A percentile compares a stretch with the other conserved stretches of the same genome.
These are phyloP conservation scores for Porcisia deanei DNA, from an alignment of 208 protist genomes.

Conservation along the genomic window DNA sequence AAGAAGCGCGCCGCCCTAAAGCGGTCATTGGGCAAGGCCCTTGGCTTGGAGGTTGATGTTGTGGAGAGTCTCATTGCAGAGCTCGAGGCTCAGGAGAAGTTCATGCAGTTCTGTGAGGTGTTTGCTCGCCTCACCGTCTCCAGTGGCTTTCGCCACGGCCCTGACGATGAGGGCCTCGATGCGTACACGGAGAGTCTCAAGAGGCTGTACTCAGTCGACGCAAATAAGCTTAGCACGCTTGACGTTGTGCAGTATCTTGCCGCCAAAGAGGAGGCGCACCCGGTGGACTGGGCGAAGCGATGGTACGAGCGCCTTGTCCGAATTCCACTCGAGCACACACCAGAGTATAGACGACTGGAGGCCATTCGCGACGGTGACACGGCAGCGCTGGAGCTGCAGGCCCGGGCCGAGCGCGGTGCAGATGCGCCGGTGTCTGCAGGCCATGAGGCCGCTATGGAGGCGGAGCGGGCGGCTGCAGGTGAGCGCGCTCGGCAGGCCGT, in stretches of 20 bases:
- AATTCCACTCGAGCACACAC: constrained; percentile 67
- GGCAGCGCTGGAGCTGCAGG: constrained; percentile 37
- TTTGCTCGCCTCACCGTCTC: constrained; percentile 77
- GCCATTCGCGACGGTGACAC: constrained; percentile 52
- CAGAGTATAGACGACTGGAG: constrained; percentile 71
- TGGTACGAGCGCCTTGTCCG: constrained; percentile 87
- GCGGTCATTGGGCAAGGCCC: constrained; percentile 47
- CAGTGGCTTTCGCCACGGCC: constrained; percentile 60
- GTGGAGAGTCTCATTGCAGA: constrained; percentile 61
- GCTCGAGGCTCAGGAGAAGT: constrained; percentile 77
- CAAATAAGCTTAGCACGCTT: constrained; percentile 56
- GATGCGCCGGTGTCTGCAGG: constrained; percentile 7
- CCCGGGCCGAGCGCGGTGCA: constrained; percentile 2
- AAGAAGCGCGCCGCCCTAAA: constrained; percentile 38
- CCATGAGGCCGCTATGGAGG: constrained; percentile 31
- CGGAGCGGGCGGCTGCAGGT: constrained; percentile 36
- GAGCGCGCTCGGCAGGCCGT: constrained; percentile 49
- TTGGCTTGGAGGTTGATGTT: constrained; percentile 71
- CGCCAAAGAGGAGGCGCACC: constrained; percentile 61
- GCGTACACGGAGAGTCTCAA: constrained; percentile 73
- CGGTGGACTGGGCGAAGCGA: constrained; percentile 81
- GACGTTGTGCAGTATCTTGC: constrained; percentile 88
- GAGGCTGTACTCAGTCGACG: constrained; percentile 76
- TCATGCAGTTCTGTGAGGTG: constrained; percentile 87
- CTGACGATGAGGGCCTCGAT: constrained; percentile 64